These are phyloP conservation scores for Scedosporium apiospermum DNA, from an alignment of 2,329 filamentous ascomycete genomes.

Conservation along the genomic window DNA sequence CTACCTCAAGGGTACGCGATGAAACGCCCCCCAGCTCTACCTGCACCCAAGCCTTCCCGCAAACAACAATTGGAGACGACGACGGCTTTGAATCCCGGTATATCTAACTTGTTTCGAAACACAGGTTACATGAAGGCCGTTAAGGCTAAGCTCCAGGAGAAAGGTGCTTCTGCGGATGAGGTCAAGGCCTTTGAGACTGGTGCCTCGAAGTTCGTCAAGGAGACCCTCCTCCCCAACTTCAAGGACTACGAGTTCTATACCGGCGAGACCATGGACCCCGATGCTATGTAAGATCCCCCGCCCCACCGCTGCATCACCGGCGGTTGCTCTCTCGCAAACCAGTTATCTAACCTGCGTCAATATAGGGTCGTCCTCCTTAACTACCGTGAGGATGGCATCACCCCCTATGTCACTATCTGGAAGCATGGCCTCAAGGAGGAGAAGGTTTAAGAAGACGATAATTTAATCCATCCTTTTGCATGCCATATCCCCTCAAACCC, in stretches of 20 bases:
- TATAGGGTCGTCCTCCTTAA: conserved; percentile 79
- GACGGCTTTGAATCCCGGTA: neutral
- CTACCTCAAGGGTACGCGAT: conserved; percentile 71
- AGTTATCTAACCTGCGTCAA: conserved; percentile 9
- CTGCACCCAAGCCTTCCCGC: neutral
- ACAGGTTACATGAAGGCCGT: conserved; percentile 86
- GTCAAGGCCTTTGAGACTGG: conserved; percentile 73
- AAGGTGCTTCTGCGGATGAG: conserved; percentile 50
- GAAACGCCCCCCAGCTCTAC: neutral
- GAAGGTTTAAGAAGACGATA: conserved; percentile 65
- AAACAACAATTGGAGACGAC: neutral
- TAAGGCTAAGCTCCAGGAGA: conserved; percentile 59
- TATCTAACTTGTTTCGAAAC: neutral
- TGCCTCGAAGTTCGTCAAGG: conserved; percentile 68
- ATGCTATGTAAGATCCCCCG: conserved; percentile 68
- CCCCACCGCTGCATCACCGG: neutral
- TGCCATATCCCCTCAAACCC: neutral
- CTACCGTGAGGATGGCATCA: conserved; percentile 93
- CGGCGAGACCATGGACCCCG: conserved; percentile 84
- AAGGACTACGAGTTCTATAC: conserved; percentile 95
- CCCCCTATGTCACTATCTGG: conserved; percentile 85
- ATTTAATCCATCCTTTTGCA: conserved; percentile 4
- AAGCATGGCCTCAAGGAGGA: conserved; percentile 83
- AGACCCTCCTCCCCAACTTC: conserved; percentile 72
- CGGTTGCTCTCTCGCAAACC: neutral